These are phyloP conservation scores for Pisolithus orientalis DNA, from an alignment of 768 basidiomycete genomes.

Conservation along the genomic window DNA sequence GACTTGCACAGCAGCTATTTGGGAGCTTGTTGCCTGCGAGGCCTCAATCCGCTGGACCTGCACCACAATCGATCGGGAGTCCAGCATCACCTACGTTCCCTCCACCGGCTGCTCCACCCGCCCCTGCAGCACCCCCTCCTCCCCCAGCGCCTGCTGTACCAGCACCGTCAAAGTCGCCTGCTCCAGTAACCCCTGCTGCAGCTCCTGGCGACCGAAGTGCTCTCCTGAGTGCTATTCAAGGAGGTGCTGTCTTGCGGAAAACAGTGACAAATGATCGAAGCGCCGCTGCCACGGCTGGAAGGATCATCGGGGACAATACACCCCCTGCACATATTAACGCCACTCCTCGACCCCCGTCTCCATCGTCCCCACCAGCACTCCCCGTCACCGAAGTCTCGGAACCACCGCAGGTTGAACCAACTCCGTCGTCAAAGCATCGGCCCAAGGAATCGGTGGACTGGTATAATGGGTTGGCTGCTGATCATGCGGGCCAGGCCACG, in stretches of 20 bases:
- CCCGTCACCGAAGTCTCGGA: background rate
- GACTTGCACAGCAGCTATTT: too few relatives aligned
- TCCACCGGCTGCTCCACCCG: too few relatives aligned
- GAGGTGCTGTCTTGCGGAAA: slow-evolving; percentile 65
- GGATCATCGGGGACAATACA: slow-evolving; percentile 67
- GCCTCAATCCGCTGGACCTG: too few relatives aligned
- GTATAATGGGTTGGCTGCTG: slow-evolving; percentile 80
- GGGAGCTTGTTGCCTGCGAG: too few relatives aligned
- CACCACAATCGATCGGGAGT: too few relatives aligned
- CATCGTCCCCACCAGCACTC: slow-evolving; percentile 4
- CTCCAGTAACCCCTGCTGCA: slow-evolving; percentile 23
- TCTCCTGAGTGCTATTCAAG: slow-evolving; percentile 74
- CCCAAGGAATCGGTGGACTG: slow-evolving; percentile 85
- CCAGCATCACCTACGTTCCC: too few relatives aligned
- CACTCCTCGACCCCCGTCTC: slow-evolving; percentile 33
- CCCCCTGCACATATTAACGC: slow-evolving; percentile 66
- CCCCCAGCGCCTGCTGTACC: slow-evolving; percentile 30
- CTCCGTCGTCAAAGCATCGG: slow-evolving; percentile 26
- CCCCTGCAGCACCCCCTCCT: slow-evolving; percentile 7
- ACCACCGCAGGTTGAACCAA: slow-evolving; percentile 9
- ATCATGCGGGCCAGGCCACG: slow-evolving; percentile 39
- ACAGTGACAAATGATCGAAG: slow-evolving; percentile 83
- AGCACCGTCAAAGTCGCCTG: slow-evolving; percentile 27
- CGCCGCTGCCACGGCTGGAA: slow-evolving; percentile 60
- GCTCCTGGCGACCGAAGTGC: slow-evolving; percentile 51